Evolutionary conservation across 495 filamentous ascomycete species (phyloP), one percentile per base, ranked within the genome.

Genomic region (Extremus antarcticus): DNA sequence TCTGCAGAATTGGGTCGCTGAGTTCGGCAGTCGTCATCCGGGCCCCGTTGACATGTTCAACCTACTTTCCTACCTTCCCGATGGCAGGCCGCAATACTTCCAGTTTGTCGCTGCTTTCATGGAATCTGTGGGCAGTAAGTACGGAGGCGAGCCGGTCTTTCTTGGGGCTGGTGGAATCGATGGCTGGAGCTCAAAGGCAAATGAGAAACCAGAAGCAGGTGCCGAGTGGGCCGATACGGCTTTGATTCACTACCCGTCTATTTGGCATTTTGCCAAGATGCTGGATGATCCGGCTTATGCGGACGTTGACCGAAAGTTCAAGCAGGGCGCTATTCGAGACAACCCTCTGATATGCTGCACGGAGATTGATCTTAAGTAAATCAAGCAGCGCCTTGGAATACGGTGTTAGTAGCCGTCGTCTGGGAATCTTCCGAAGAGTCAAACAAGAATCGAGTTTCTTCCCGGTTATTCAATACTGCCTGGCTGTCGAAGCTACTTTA

Each of bases 211-310:
- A 19, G 50, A 32, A 29, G 50, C 17, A 29, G 24, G 19, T 16
- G 48, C 24, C 7, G 55, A 49, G 50, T 57, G 55, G 55, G 50
- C 52, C 25, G 40, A 46, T 22, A n/a, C 22, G 16, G 48, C 22
- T 4, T 24, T 57, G 10, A 47, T 57, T 3, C 49, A 48, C 25
- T 57, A 57, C 51, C 55, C 55, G 25, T 29, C 21, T 47, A 53
- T 57, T 38, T 47, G 48, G 50, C 55, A 57, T 53, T 57, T 57
- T 47, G 55, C 22, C 15, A 53, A 57, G 48, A 11, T 57, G 48
- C 40, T 57, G 17, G 55, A 57, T 57, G 50, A 53, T 39, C 48
- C 40, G 16, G 50, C 38, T 24, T 57, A 57, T 53, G 50, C 48
- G 41, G 55, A 45, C 17, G 55, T 41, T 2, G 55, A 57, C 39